Conservation (phyloP, 371 early-diverging fungal species). For the Circinella minor region DNA sequence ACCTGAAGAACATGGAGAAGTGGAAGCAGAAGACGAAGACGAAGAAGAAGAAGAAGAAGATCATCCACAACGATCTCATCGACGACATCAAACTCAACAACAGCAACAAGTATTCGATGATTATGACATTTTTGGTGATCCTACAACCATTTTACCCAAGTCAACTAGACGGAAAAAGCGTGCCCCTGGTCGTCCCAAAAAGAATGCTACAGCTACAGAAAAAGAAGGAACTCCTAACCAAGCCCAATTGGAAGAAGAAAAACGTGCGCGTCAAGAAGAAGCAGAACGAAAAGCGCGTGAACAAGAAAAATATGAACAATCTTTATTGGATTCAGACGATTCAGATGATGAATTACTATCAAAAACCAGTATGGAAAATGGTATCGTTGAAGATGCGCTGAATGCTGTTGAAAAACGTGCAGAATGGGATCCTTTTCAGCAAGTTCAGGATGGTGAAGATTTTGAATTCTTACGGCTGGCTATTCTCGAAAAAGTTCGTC, state of each 20-base stretch:
- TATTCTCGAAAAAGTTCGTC: conserved; percentile 40
- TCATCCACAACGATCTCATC: no score
- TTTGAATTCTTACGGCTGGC: conserved; percentile 56
- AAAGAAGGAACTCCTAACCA: background rate
- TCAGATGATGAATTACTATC: conserved; percentile 15
- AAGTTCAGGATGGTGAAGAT: conserved; percentile 59
- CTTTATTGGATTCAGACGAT: conserved; percentile 18
- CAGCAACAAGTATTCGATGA: conserved; percentile 18
- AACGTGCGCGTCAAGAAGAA: conserved; percentile 39
- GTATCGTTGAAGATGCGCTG: background rate
- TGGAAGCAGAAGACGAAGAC: no score
- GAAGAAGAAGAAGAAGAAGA: no score
- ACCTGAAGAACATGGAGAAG: conserved; percentile 25
- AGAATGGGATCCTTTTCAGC: conserved; percentile 47
- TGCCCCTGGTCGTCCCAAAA: conserved; percentile 16
- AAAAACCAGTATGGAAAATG: background rate
- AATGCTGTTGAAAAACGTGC: conserved; percentile 13
- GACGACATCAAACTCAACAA: background rate
- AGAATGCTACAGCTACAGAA: background rate
- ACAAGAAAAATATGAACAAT: conserved; percentile 17
- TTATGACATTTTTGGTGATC: conserved; percentile 17
- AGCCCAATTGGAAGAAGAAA: conserved; percentile 33
- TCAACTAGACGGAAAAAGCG: conserved; percentile 12
- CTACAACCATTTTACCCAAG: background rate
- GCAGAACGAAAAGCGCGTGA: conserved; percentile 13